Evolutionary conservation across 768 basidiomycete species (phyloP).

Genomic region (Lactarius hatsudake): DNA sequence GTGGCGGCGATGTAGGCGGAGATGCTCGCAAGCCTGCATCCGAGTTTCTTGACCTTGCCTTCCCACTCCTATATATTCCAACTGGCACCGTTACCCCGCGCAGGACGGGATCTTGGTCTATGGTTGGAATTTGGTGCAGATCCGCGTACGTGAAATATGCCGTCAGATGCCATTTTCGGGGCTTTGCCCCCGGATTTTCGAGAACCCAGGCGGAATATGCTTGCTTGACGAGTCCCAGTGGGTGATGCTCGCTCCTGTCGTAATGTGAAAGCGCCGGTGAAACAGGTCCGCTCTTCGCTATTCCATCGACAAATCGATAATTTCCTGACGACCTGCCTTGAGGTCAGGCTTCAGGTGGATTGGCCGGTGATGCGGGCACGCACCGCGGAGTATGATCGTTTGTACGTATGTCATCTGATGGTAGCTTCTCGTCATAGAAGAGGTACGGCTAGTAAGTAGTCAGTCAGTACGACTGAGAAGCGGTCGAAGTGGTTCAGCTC

Average conservation of each 20-base stretch:
- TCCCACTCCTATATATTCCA: constrained; percentile 43
- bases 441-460: constrained; percentile 52
- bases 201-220: constrained; percentile 68
- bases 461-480: constrained; percentile 8
- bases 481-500: constrained; percentile 11
- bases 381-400: constrained; percentile 41
- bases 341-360: constrained; percentile 10
- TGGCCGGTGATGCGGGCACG: constrained; percentile 24
- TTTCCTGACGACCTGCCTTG: constrained; percentile 29
- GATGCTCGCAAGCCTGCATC: constrained; percentile 32
- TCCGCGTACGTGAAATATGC: constrained; percentile 44
- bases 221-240: constrained; percentile 62
- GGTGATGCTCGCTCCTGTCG: constrained; percentile 51
- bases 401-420: constrained; percentile 42
- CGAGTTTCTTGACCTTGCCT: constrained; percentile 39
- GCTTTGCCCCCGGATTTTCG: constrained; percentile 42
- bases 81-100: constrained; percentile 37
- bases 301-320: constrained; percentile 55
- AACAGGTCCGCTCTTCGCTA: constrained; percentile 46
- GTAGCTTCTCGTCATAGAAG: constrained; percentile 63
- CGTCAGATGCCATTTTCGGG: constrained; percentile 67
- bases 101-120: constrained; percentile 39
- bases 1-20: constrained; percentile 30
- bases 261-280: constrained; percentile 57
- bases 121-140: constrained; percentile 38